Conservation (phyloP, 2,329 filamentous ascomycete genomes). For the Phialophora macrospora region DNA sequence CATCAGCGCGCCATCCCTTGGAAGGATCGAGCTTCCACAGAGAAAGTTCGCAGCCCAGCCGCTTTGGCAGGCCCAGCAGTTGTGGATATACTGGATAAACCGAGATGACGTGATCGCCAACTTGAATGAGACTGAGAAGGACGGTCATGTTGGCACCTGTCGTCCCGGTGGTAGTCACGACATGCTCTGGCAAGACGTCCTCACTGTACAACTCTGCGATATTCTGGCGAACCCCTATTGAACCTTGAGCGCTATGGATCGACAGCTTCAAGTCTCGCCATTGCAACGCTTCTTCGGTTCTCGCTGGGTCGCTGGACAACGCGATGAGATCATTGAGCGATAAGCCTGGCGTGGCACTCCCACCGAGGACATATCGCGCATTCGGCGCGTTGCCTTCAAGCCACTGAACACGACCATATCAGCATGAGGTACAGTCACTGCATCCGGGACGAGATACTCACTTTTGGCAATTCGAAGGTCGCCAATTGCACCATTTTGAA, state of each 20-base stretch:
- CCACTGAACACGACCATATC: constrained; percentile 22
- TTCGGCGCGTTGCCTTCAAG: constrained; percentile 20
- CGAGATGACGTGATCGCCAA: constrained; percentile 81
- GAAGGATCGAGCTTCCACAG: constrained; percentile 72
- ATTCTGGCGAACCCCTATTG: constrained; percentile 38
- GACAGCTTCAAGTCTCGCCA: constrained; percentile 32
- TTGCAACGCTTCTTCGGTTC: constrained; percentile 35
- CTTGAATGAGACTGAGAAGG: constrained; percentile 71
- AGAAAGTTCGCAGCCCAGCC: constrained; percentile 75
- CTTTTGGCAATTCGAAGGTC: constrained; percentile 3
- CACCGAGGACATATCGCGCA: constrained; percentile 30
- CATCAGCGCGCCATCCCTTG: constrained; percentile 69
- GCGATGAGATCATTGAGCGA: constrained; percentile 69
- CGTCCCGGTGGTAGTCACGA: constrained; percentile 78
- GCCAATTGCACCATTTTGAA: constrained; percentile 4
- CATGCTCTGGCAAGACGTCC: constrained; percentile 60
- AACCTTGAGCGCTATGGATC: constrained; percentile 42
- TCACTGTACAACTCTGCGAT: constrained; percentile 41
- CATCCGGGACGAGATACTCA: background rate
- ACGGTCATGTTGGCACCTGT: constrained; percentile 81
- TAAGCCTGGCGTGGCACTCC: constrained; percentile 56
- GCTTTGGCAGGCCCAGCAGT: constrained; percentile 74
- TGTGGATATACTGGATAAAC: constrained; percentile 89
- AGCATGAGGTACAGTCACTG: background rate
- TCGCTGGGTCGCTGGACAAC: constrained; percentile 55